Conservation (phyloP, 73 alveolate species). For the Blepharisma stoltei region DNA sequence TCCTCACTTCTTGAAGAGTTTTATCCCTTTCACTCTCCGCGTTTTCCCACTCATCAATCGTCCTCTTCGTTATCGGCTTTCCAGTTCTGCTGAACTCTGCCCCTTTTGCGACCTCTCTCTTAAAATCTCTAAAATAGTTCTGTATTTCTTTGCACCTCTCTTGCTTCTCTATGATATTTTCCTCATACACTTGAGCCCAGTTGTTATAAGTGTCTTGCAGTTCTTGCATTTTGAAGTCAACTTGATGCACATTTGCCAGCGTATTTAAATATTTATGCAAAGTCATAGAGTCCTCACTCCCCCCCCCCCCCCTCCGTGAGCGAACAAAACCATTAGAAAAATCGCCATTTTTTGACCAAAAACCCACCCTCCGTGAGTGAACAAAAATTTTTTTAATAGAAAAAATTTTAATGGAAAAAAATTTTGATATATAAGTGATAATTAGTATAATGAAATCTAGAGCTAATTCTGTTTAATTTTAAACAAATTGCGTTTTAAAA, state of each 20-base stretch:
- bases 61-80: constrained; percentile 61
- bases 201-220: constrained; percentile 81
- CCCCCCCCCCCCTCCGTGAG: no score
- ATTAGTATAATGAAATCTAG: no score
- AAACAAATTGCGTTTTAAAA: no score
- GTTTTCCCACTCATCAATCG: constrained; percentile 64
- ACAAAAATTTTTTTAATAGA: no score
- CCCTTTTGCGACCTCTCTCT: constrained; percentile 88
- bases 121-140: constrained; percentile 86
- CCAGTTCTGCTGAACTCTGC: constrained; percentile 92
- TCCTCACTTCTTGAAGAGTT: constrained; percentile 62
- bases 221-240: constrained; percentile 81
- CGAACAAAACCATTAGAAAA: no score
- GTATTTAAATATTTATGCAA: constrained; percentile 88
- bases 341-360: no score
- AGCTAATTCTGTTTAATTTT: no score
- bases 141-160: constrained; percentile 92
- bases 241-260: constrained; percentile 89
- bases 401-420: no score
- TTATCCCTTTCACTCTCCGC: constrained; percentile 59
- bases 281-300: constrained; percentile 73
- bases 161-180: constrained; percentile 79
- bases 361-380: no score
- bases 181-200: constrained; percentile 81
- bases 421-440: no score